These are phyloP conservation scores for Candida easanensis DNA, from an alignment of 805 yeast species.

Conservation along the genomic window DNA sequence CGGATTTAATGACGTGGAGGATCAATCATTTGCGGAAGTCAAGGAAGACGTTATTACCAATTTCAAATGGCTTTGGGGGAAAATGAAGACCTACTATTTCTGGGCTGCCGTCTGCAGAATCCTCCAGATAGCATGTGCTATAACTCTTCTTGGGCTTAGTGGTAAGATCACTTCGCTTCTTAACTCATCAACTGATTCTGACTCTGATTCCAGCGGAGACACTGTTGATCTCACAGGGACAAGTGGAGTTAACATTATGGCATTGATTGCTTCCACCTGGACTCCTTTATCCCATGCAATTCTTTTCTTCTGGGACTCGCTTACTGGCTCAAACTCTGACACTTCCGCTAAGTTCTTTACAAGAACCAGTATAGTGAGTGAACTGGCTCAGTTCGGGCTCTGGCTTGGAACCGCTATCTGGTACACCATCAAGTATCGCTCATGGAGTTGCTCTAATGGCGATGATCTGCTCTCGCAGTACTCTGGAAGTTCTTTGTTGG, in stretches of 20 bases:
- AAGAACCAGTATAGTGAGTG: background rate
- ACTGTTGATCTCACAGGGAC: background rate
- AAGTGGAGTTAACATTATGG: slow-evolving; percentile 2
- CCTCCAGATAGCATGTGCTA: background rate
- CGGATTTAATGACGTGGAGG: too few species aligned
- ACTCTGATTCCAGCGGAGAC: background rate
- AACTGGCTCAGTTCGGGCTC: background rate
- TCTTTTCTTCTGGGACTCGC: background rate
- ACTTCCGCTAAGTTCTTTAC: background rate
- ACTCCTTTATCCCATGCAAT: background rate
- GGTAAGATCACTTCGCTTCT: background rate
- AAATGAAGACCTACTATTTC: background rate
- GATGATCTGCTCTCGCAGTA: slow-evolving; percentile 1
- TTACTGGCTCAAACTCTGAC: background rate
- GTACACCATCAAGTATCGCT: slow-evolving; percentile 3
- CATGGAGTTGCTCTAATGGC: slow-evolving; percentile 2
- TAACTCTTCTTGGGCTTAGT: background rate
- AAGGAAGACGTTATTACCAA: too few species aligned
- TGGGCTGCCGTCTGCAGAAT: background rate
- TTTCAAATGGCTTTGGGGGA: background rate
- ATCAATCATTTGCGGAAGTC: too few species aligned
- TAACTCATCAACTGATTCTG: background rate
- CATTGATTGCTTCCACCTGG: slow-evolving; percentile 1
- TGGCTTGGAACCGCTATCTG: slow-evolving; percentile 7
- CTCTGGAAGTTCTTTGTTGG: background rate